These are phyloP conservation scores for Fistulifera pelliculosa DNA, from an alignment of 108 stramenopile species.

Conservation along the genomic window DNA sequence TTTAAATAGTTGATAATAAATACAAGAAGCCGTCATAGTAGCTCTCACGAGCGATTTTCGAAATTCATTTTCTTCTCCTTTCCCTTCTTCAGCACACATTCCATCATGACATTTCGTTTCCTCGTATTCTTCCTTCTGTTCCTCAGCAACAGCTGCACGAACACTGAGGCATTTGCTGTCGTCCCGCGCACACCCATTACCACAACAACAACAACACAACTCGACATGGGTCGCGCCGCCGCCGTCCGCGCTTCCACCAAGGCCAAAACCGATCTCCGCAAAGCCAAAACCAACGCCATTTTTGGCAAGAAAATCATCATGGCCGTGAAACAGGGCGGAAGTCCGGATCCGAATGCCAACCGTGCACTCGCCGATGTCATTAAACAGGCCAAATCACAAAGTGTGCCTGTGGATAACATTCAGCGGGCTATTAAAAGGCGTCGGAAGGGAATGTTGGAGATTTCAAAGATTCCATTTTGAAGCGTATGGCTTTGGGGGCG, in stretches of 20 bases:
- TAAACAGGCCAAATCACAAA: conserved; percentile 69
- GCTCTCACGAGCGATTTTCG: too few species aligned
- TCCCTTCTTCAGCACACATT: too few species aligned
- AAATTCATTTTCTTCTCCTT: too few species aligned
- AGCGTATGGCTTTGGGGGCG: conserved; percentile 64
- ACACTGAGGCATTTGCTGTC: too few species aligned
- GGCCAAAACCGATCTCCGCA: conserved; percentile 77
- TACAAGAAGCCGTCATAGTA: too few species aligned
- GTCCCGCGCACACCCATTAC: too few species aligned
- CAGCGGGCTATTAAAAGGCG: conserved; percentile 83
- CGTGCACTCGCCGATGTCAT: conserved; percentile 62
- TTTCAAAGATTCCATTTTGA: conserved; percentile 77
- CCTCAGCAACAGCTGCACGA: too few species aligned
- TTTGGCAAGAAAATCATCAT: conserved; percentile 88
- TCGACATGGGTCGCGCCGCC: conserved; percentile 86
- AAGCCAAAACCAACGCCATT: conserved; percentile 75
- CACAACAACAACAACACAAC: conserved; percentile 7
- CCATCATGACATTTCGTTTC: too few species aligned
- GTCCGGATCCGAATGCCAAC: conserved; percentile 69
- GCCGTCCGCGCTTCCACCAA: conserved; percentile 82
- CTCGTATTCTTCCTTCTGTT: too few species aligned
- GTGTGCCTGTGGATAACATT: conserved; percentile 48
- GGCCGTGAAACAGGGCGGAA: conserved; percentile 70
- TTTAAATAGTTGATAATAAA: too few species aligned
- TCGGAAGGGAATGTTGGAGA: conserved; percentile 67